Evolutionary conservation across 176 grass and related monocot genomes (phyloP), one percentile per base, ranked within the genome.

Genomic region (Dactylis glomerata): DNA sequence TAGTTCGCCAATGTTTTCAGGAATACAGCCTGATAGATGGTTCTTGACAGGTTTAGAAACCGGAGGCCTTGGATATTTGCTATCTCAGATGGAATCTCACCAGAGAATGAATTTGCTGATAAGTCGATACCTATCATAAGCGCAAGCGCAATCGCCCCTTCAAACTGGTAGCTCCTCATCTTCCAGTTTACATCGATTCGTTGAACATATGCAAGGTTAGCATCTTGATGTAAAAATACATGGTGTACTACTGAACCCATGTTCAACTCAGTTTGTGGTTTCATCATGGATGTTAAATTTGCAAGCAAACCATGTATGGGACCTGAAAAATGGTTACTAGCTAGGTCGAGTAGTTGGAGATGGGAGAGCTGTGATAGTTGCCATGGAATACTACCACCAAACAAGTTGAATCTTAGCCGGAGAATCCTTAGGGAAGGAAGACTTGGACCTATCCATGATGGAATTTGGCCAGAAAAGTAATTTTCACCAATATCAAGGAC

Each of bases 321-420:
- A 36, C 79, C 89, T 10, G 46, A 10, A 3, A 91, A 87, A 17
- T 80, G 55, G 59, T 91, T 87, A 38, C 54, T 34, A 68, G 47
- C 38, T 20, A 88, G 80, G 69, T 91, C 89, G 17, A 91, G n/a
- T 26, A 91, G 30, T 17, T 87, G 85, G 63, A 87, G 80, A 56
- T 54, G 46, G 11, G 80, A 74, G 62, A 91, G 85, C 26, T 67
- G 55, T 64, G 56, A 67, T 45, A 91, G 24, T 64, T 87, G 75
- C 69, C 24, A 51, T 5, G 89, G 89, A 79, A 91, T 84, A 5
- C 42, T 49, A 3, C 89, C 80, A 50, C 33, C 27, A 28, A 91
- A 80, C 34, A 75, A 66, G 68, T 91, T 91, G 0, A 68, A 91
- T 17, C 2, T 80, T 14, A 87, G 66, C 20, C 62, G 84, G 44